A percentile compares a stretch with the other conserved stretches of the same genome.
Evolutionary conservation across 2,329 filamentous ascomycete genomes (phyloP).

Genomic region (Fusarium hostae): DNA sequence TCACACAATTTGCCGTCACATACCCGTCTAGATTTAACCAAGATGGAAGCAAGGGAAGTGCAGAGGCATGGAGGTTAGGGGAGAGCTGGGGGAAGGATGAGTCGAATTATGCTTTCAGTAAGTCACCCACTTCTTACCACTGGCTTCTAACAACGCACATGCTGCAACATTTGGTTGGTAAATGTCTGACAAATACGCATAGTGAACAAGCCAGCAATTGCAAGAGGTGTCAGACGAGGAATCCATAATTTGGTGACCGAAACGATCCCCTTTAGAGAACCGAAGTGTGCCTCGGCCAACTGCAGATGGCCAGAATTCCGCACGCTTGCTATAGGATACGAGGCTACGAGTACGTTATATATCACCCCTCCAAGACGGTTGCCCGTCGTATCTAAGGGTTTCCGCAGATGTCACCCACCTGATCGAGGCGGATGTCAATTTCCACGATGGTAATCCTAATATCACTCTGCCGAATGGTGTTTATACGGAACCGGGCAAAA

Average conservation of each 20-base stretch:
- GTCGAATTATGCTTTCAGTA: not conserved
- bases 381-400: not conserved
- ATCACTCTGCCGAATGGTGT: slow-evolving; percentile 5
- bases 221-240: not conserved
- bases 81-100: not conserved
- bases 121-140: not conserved
- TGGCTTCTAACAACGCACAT: not conserved
- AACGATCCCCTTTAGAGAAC: not conserved
- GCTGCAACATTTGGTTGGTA: not conserved
- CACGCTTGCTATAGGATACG: not conserved
- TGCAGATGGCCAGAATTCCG: slow-evolving; percentile 2
- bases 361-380: not conserved
- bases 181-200: not conserved
- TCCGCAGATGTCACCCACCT: not conserved
- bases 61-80: not conserved
- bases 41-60: not conserved
- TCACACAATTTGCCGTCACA: slow-evolving; percentile 2
- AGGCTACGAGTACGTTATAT: not conserved
- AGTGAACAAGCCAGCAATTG: slow-evolving; percentile 6
- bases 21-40: not conserved
- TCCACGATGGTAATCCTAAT: not conserved
- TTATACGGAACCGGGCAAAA: not conserved
- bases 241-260: not conserved
- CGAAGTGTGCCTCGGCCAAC: not conserved
- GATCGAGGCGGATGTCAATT: not conserved